Conservation (phyloP, 2,329 filamentous ascomycete genomes). For the Talaromyces sp. region DNA sequence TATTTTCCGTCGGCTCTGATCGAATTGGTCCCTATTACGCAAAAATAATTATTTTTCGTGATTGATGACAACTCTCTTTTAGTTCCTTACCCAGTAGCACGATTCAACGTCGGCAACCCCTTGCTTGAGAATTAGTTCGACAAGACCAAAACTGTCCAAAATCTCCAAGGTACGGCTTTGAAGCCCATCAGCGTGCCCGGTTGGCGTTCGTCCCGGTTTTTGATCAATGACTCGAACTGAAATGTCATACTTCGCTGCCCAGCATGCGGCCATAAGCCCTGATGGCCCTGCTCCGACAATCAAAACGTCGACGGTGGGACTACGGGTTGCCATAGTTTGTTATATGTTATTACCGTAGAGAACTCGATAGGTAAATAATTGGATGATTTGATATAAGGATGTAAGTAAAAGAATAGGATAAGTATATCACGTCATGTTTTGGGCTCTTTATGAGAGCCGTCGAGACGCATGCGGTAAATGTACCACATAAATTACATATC, state of each 20-base stretch:
- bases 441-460: too few relatives aligned
- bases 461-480: too few relatives aligned
- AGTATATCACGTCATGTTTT: too few relatives aligned
- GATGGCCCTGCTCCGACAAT: constrained; percentile 42
- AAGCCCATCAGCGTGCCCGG: constrained; percentile 49
- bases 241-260: constrained; percentile 13
- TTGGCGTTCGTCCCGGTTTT: constrained; percentile 15
- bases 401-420: too few relatives aligned
- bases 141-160: constrained; percentile 66
- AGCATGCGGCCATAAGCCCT: constrained; percentile 39
- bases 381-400: too few relatives aligned
- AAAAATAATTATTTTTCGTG: too few relatives aligned
- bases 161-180: constrained; percentile 67
- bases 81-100: constrained; percentile 3
- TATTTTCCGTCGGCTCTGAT: not conserved
- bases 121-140: not conserved
- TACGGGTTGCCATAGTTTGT: not conserved
- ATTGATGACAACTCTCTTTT: too few relatives aligned
- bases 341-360: too few relatives aligned
- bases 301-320: constrained; percentile 23
- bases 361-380: too few relatives aligned
- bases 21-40: not conserved
- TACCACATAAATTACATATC: too few relatives aligned
- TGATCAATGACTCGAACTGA: constrained; percentile 18
- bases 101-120: not conserved